Evolutionary conservation across 495 filamentous ascomycete species (phyloP), one percentile per base, ranked within the genome.

Genomic region (Aspergillus carlsbadensis): DNA sequence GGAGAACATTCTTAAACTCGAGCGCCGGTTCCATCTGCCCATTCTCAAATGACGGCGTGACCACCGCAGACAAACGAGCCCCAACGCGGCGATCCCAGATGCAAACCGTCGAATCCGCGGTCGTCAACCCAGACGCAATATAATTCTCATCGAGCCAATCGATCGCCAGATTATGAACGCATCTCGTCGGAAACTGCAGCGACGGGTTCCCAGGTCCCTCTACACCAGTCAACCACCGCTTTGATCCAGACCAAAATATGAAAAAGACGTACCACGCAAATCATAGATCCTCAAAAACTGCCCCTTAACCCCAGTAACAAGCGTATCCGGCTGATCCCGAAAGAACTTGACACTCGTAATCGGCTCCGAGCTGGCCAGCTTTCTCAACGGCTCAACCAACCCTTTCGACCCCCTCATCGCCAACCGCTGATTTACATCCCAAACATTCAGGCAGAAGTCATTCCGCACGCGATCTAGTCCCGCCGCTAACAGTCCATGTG

Each of bases 331-430:
- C 62, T 92, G 87, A 61, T 91, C 84, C 35, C 88, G 77, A 57
- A 96, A 96, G 73, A 97, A 98, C 65, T 89, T 88, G 54, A 96
- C 85, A 70, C 91, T 96, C 0, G 89, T 90, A 29, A 98, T 89
- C 10, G 88, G 86, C 55, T 96, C 91, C 33, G 89, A 91, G 48
- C 85, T 89, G 24, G 92, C 90, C 11, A 96, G 73, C 43, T 89
- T 84, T 65, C 87, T 72, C 42, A 83, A 65, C 10, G 92, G 86
- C 62, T 91, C 89, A 31, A 77, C 63, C 56, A 67, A 69, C 10
- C 72, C 68, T 54, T 75, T 79, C 24, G 62, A 65, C 57, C 59
- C 68, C 61, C 74, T 58, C 75, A 71, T 66, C 7, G 75, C 66
- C 14, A 83, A 71, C 37, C 86, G 78, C 63, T 85, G 85, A 58